Conservation (phyloP, 129 eudicot genomes). For the Rutidosis leptorrhynchoides region DNA sequence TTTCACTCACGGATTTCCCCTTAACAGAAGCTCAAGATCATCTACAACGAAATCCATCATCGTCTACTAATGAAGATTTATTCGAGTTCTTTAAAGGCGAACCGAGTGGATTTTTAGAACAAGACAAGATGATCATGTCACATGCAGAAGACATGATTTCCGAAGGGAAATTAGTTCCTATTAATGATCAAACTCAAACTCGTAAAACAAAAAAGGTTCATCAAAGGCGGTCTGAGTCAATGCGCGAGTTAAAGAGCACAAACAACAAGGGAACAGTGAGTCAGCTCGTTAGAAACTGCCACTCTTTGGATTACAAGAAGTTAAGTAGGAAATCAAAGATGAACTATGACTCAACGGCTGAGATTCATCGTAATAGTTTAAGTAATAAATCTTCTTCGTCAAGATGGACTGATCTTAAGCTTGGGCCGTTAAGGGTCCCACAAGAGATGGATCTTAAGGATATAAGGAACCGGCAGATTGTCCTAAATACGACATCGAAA, state of each 20-base stretch:
- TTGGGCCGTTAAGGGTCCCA: constrained; percentile 52
- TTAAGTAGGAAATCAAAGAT: constrained; percentile 32
- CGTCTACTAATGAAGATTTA: constrained; percentile 34
- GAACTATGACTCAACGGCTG: constrained; percentile 32
- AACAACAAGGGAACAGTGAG: constrained; percentile 9
- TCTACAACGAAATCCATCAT: background rate
- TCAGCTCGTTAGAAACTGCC: constrained; percentile 40
- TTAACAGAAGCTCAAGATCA: constrained; percentile 32
- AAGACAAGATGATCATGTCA: constrained; percentile 40
- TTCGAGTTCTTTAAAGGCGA: constrained; percentile 56
- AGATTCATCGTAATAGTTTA: constrained; percentile 29
- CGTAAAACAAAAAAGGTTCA: background rate
- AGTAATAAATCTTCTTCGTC: constrained; percentile 40
- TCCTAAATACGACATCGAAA: constrained; percentile 33
- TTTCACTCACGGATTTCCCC: constrained; percentile 59
- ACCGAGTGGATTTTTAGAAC: constrained; percentile 13
- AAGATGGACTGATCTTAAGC: constrained; percentile 46
- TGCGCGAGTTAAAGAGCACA: constrained; percentile 37
- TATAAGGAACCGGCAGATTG: constrained; percentile 54
- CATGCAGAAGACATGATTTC: constrained; percentile 74
- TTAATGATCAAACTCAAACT: constrained; percentile 23
- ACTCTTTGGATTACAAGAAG: constrained; percentile 49
- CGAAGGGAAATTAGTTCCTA: constrained; percentile 63
- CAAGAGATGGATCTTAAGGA: constrained; percentile 64
- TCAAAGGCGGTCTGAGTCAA: constrained; percentile 41